Evolutionary conservation across 805 yeast genomes (phyloP), one percentile per base, ranked within the genome.

Genomic region (Saturnispora halmiae): DNA sequence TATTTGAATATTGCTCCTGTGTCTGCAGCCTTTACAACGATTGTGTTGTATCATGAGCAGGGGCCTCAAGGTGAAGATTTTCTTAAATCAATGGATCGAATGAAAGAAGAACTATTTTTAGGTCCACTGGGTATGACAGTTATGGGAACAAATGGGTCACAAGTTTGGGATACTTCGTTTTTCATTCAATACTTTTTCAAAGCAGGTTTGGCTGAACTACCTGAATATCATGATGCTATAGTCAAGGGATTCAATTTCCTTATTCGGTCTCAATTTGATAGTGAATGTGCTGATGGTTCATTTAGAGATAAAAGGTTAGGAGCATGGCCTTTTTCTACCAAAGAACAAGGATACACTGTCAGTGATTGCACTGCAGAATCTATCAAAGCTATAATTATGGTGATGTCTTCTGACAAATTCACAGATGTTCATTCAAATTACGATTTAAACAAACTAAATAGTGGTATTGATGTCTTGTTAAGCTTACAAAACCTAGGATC

Each of bases 311-410:
- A 69, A 43, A 66, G 97, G 39, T 68, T 65, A 31, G 99, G 98
- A 15, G 94, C 85, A 1, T 92, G 95, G 94, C 96, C 96, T 0
- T 92, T 90, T 58, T 83, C 95, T 38, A 92, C 97, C 0, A 87
- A 88, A 52, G 79, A 81, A 4, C 99, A 92, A 63, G 99, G 99
- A 0, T 92, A 90, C 54, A 82, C 95, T 0, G 99, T 92, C 2
- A 77, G 94, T 51, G 99, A 92, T 59, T 90, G 97, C 62, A 90
- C 98, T 1, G 95, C 96, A 0, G 98, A 90, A 58, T 84, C 96
- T 0, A 65, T 88, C 48, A 92, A 92, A 56, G 96, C 97, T 0
- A 82, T 90, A 5, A 70, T 90, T 9, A 88, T 90, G 96, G 94
- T 88, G 2, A 77, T 77, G 55, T 75, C 81, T 36, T 74, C 81